phyloP scores from a whole-genome alignment of 306 rosid genomes.

The Dryas drummondii region DNA sequence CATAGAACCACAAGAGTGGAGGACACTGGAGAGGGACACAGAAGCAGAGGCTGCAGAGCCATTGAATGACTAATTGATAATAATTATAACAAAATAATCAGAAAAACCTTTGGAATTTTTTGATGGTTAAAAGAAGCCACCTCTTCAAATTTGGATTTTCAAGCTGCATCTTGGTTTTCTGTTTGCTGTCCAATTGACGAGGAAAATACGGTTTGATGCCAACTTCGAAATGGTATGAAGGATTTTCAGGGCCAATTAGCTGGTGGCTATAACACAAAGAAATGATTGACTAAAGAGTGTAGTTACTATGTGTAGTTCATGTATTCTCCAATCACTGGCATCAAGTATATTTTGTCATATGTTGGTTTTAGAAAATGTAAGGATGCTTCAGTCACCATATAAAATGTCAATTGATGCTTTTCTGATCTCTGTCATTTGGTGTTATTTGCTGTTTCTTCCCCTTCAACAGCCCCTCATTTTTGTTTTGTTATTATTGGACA shows the following conservation, averaged over 20 bases:
- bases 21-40: slow-evolving; percentile 48
- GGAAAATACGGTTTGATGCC: not conserved
- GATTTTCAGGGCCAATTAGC: slow-evolving; percentile 15
- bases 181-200: slow-evolving; percentile 1
- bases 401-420: no score
- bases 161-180: slow-evolving; percentile 3
- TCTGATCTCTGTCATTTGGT: not conserved
- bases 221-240: slow-evolving; percentile 1
- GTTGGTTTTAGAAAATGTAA: not conserved
- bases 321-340: slow-evolving; percentile 8
- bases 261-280: slow-evolving; percentile 30
- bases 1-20: slow-evolving; percentile 76
- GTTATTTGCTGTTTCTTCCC: not conserved
- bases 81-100: slow-evolving; percentile 18
- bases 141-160: not conserved
- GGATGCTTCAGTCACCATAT: not conserved
- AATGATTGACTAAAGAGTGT: slow-evolving; percentile 8
- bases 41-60: slow-evolving; percentile 95
- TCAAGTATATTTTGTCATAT: slow-evolving; percentile 12
- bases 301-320: slow-evolving; percentile 7
- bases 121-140: slow-evolving; percentile 2
- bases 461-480: not conserved
- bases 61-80: slow-evolving; percentile 52
- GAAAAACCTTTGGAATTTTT: slow-evolving; percentile 13
- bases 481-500: not conserved